These are phyloP conservation scores for Phanerochaete carnosa DNA, from an alignment of 768 basidiomycete genomes.

Conservation along the genomic window DNA sequence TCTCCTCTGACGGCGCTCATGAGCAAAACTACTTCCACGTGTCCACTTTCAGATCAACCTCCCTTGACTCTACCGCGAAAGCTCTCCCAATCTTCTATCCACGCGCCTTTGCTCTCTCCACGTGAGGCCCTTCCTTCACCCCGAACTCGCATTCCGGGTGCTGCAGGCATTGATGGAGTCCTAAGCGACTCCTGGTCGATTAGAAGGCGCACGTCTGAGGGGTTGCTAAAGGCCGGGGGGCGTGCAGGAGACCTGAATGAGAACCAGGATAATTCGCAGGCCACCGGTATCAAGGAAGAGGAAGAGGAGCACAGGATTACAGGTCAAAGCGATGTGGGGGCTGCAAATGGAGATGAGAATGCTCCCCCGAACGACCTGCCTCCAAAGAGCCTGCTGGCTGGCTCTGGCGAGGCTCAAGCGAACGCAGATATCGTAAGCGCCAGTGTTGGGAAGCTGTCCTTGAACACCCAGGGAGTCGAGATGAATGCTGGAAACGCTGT, in stretches of 20 bases:
- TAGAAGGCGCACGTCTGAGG: constrained; percentile 60
- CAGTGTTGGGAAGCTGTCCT: constrained; percentile 2
- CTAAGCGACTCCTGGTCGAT: constrained; percentile 70
- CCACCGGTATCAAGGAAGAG: constrained; percentile 56
- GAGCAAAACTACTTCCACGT: background rate
- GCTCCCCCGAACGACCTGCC: background rate
- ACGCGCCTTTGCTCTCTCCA: constrained; percentile 50
- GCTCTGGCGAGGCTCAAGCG: background rate
- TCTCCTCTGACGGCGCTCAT: background rate
- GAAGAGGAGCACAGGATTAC: constrained; percentile 34
- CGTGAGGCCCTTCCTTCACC: constrained; percentile 67
- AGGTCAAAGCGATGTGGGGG: background rate
- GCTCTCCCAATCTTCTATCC: constrained; percentile 62
- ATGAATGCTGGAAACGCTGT: background rate
- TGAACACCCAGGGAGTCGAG: constrained; percentile 1
- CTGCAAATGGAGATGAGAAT: background rate
- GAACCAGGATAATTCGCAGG: constrained; percentile 39
- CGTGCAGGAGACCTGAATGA: constrained; percentile 35
- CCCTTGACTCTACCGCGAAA: constrained; percentile 58
- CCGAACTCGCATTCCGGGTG: constrained; percentile 55
- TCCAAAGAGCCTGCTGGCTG: background rate
- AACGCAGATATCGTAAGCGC: background rate
- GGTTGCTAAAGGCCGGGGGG: constrained; percentile 40
- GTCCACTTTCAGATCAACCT: constrained; percentile 48
- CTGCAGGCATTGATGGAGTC: constrained; percentile 71